Conservation (phyloP, 2,329 filamentous ascomycete genomes). For the Fusarium redolens region DNA sequence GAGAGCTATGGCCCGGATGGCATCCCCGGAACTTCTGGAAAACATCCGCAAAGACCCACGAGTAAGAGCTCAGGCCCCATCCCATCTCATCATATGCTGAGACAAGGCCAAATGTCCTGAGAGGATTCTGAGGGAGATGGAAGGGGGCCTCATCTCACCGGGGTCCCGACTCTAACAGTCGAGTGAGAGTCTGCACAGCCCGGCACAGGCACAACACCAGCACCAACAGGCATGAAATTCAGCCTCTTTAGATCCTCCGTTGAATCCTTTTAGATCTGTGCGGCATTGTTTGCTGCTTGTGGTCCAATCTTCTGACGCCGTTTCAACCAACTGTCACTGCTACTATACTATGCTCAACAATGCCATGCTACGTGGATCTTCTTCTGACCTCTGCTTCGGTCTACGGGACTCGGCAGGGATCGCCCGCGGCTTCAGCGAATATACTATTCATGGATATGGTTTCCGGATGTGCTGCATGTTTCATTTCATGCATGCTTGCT, state of each 20-base stretch:
- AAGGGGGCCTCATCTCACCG: conserved; percentile 35
- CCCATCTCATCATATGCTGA: conserved; percentile 28
- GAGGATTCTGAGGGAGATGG: conserved; percentile 41
- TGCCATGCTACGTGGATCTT: conserved; percentile 26
- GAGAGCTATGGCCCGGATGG: conserved; percentile 29
- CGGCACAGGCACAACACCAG: not conserved
- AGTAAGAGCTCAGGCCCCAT: conserved; percentile 9
- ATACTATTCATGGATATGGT: conserved; percentile 18
- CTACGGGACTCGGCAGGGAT: conserved; percentile 3
- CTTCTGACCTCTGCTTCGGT: conserved; percentile 15
- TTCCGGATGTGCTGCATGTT: conserved; percentile 20
- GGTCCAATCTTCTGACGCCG: conserved; percentile 5
- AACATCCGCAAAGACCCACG: conserved; percentile 21
- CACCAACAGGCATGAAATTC: not conserved
- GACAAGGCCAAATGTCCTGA: conserved; percentile 23
- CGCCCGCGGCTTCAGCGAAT: conserved; percentile 7
- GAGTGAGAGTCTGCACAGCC: not conserved
- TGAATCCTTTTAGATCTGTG: conserved; percentile 32
- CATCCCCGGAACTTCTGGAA: conserved; percentile 29
- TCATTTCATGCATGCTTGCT: conserved; percentile 27
- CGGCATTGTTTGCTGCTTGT: conserved; percentile 11
- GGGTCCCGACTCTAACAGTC: conserved; percentile 2
- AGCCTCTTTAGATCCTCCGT: conserved; percentile 15
- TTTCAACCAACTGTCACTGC: not conserved
- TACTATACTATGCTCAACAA: conserved; percentile 1